phyloP scores from a whole-genome alignment of 768 basidiomycete genomes.

The Russula sp. region DNA sequence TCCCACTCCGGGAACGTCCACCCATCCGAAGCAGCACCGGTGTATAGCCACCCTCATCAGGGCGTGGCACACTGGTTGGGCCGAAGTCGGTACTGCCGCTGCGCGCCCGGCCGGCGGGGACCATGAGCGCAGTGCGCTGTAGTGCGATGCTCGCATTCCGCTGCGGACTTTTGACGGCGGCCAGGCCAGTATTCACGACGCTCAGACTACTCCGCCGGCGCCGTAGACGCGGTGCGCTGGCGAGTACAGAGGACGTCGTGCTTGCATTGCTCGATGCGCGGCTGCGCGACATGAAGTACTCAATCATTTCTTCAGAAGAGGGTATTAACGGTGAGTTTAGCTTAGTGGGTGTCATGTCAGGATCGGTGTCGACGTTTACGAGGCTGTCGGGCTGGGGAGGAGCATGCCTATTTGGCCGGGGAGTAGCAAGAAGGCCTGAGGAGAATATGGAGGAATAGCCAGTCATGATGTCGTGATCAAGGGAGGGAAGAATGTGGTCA shows the following conservation, averaged over 20 bases:
- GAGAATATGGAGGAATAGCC: constrained; percentile 65
- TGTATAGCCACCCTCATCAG: background rate
- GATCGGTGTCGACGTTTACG: constrained; percentile 33
- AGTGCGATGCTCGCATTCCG: constrained; percentile 46
- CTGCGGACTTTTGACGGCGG: constrained; percentile 50
- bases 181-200: constrained; percentile 47
- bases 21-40: background rate
- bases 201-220: constrained; percentile 61
- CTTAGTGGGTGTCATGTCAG: constrained; percentile 36
- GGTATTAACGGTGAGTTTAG: constrained; percentile 21
- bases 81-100: constrained; percentile 17
- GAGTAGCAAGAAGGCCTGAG: constrained; percentile 58
- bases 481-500: background rate
- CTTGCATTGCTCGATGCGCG: constrained; percentile 25
- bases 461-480: constrained; percentile 28
- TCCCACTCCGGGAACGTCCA: constrained; percentile 20
- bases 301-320: constrained; percentile 27
- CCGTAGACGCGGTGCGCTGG: constrained; percentile 40
- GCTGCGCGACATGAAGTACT: constrained; percentile 31
- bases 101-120: constrained; percentile 19
- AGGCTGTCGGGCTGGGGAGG: constrained; percentile 27
- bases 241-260: constrained; percentile 20
- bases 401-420: constrained; percentile 23
- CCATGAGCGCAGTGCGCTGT: constrained; percentile 44
- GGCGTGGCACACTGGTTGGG: background rate